Evolutionary conservation across 306 rosid species (phyloP).

Genomic region (Cicer judaicum): DNA sequence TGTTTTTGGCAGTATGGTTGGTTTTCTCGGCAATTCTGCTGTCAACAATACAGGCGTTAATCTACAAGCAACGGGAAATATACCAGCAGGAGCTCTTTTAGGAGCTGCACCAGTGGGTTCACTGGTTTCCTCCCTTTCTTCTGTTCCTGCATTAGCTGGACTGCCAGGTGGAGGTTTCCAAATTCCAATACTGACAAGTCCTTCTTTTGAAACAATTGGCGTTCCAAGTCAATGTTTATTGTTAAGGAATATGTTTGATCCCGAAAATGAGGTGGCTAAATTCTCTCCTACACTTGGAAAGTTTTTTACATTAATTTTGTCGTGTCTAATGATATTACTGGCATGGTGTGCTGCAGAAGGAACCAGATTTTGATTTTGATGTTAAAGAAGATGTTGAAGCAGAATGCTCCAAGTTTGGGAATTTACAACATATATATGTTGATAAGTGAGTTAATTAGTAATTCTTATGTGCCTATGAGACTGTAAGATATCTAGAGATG

Average conservation of each 20-base stretch:
- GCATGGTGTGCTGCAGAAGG: slow-evolving; percentile 60
- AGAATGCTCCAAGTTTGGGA: slow-evolving; percentile 86
- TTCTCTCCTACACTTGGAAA: not conserved
- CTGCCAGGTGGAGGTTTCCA: slow-evolving; percentile 67
- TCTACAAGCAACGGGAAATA: slow-evolving; percentile 50
- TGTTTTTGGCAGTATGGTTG: slow-evolving; percentile 62
- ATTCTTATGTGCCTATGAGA: slow-evolving; percentile 2
- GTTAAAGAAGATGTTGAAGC: slow-evolving; percentile 91
- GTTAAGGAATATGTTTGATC: slow-evolving; percentile 93
- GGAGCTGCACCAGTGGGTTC: slow-evolving; percentile 52
- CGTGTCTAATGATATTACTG: slow-evolving; percentile 35
- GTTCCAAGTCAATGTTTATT: slow-evolving; percentile 88
- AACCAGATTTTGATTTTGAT: slow-evolving; percentile 84
- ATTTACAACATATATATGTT: slow-evolving; percentile 69
- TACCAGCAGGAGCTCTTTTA: slow-evolving; percentile 44
- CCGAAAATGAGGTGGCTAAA: slow-evolving; percentile 74
- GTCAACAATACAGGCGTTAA: slow-evolving; percentile 56
- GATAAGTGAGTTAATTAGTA: slow-evolving; percentile 72
- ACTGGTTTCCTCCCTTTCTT: slow-evolving; percentile 53
- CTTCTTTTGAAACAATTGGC: slow-evolving; percentile 69
- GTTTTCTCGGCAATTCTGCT: slow-evolving; percentile 59
- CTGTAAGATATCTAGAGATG: not conserved
- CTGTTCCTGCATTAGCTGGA: slow-evolving; percentile 64
- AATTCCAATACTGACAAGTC: slow-evolving; percentile 54
- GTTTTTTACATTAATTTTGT: not conserved